Conservation (phyloP, 305 asterid species). For the Coffea humblotiana region DNA sequence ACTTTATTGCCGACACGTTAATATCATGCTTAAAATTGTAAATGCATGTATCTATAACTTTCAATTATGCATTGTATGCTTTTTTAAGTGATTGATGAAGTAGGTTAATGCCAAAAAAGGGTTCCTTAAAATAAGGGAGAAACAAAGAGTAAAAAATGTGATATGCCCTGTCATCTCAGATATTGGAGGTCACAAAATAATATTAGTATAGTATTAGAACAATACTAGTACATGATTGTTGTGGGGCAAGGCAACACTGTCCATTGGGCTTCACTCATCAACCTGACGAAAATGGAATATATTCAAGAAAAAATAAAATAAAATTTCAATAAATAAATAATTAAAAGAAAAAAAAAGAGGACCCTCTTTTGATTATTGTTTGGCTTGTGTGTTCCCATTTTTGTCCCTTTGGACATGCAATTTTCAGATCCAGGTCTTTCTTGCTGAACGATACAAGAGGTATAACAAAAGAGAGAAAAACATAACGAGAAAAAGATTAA, state of each 20-base stretch:
- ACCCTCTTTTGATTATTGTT: not conserved
- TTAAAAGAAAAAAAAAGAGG: not conserved
- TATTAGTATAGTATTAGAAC: too few species aligned
- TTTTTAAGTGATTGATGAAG: not conserved
- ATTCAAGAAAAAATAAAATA: not conserved
- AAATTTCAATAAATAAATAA: not conserved
- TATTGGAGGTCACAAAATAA: too few species aligned
- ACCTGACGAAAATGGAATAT: not conserved
- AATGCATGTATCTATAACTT: not conserved
- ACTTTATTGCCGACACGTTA: too few species aligned
- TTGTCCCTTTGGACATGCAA: not conserved
- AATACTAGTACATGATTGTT: not conserved
- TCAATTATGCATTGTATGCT: too few species aligned
- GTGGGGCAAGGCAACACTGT: not conserved
- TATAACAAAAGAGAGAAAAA: not conserved
- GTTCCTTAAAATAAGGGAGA: too few species aligned
- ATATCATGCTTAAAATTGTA: too few species aligned
- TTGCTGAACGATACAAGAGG: not conserved
- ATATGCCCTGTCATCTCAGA: too few species aligned
- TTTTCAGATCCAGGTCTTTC: not conserved
- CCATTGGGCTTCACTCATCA: not conserved
- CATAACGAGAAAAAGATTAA: not conserved
- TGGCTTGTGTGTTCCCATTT: not conserved
- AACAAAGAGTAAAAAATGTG: too few species aligned
- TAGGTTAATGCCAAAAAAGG: not conserved